phyloP scores from a whole-genome alignment of 2,329 filamentous ascomycete genomes.

The Trichoderma semiorbis region DNA sequence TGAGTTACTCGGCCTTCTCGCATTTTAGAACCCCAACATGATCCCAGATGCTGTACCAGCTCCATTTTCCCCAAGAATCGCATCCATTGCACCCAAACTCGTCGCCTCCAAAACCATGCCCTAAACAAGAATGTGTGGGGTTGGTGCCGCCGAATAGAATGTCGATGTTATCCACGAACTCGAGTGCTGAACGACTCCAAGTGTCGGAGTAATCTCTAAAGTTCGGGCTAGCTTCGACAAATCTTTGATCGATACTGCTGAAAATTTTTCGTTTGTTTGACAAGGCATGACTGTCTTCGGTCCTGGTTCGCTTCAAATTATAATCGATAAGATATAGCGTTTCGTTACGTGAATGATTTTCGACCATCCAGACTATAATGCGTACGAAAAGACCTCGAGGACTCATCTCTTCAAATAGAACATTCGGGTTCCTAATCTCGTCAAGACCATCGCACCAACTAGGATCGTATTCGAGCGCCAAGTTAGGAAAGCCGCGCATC shows the following conservation, averaged over 20 bases:
- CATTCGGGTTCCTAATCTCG: neutral
- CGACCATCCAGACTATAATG: neutral
- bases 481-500: neutral
- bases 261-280: neutral
- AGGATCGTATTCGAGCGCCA: slow-evolving; percentile 3
- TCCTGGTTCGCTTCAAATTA: neutral
- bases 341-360: neutral
- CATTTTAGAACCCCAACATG: neutral
- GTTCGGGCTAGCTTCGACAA: neutral
- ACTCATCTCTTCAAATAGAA: neutral
- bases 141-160: neutral
- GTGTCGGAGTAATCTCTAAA: neutral
- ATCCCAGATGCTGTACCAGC: neutral
- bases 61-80: neutral
- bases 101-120: neutral
- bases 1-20: neutral
- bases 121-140: neutral
- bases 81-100: neutral
- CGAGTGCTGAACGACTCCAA: neutral
- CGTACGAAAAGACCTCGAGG: neutral
- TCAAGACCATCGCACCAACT: neutral
- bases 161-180: neutral
- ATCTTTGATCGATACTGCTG: neutral
- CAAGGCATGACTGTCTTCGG: neutral
- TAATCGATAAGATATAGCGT: slow-evolving; percentile 2